Base-by-base conservation (phyloP, 805 yeast species). In the Cyberlindnera saturnus region DNA sequence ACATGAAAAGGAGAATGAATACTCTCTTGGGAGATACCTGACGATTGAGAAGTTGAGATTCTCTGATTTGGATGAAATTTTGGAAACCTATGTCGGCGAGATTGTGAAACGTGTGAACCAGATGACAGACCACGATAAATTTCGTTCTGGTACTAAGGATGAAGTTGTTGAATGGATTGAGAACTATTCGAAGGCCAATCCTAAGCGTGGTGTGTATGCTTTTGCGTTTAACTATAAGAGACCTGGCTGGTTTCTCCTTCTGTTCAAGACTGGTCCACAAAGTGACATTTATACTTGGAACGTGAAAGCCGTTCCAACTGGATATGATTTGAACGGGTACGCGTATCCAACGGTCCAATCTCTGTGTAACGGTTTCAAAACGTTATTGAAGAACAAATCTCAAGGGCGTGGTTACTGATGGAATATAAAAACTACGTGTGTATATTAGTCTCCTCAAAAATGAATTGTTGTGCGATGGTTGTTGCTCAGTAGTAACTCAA, bases 281-380 rank as follows among this genome's bases (percentile, higher is more conserved):
- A 78, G 86, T 11, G 78, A 78, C 39, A 73, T 89, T 32, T 78
- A 80, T 56, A 80, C 87, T 3, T 87, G 97, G 96, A 86, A 87
- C 57, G 96, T 93, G 34, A 84, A 81, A 63, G 87, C 87, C n/a
- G 82, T 85, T 42, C 89, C 93, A 23, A 82, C 82, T 46, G 98
- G 98, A 3, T 91, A 78, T 59, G 81, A 79, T 57, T 70, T 93
- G 60, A 81, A 80, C 60, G 82, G 82, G 14, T 86, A 85, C 59
- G 75, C 80, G 26, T 93, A 93, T 61, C 91, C 96, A n/a, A 89
- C 85, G 62, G 89, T 91, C 73, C 79, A 79, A 49, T 77, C 83
- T 45, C 73, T 93, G 56, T 86, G 96, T 69, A 93, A 93, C 58
- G 99, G 99, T 15, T 93, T 93, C 80, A 93, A 93, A 71, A 84